Evolutionary conservation across 2,329 filamentous ascomycete genomes (phyloP).

Genomic region (Paraconiothyrium brasiliense): DNA sequence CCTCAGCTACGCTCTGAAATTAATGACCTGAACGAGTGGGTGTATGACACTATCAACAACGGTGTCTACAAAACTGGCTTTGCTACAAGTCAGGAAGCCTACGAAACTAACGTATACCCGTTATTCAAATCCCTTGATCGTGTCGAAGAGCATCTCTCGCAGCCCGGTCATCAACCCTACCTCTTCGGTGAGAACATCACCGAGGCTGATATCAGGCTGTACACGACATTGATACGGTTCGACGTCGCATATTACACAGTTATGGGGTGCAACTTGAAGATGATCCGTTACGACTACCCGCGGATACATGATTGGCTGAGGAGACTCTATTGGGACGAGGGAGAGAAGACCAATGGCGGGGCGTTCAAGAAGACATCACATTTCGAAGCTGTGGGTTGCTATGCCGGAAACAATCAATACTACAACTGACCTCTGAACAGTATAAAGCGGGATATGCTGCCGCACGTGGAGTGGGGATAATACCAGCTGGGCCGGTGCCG

Average conservation of each 20-base stretch:
- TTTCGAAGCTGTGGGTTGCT: slow-evolving; percentile 23
- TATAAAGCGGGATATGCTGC: slow-evolving; percentile 11
- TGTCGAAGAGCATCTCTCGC: slow-evolving; percentile 73
- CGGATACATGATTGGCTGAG: slow-evolving; percentile 81
- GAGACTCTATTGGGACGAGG: slow-evolving; percentile 78
- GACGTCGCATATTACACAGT: slow-evolving; percentile 62
- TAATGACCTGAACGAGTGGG: slow-evolving; percentile 82
- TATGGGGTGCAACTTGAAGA: slow-evolving; percentile 82
- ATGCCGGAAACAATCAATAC: no score
- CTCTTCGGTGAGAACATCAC: slow-evolving; percentile 80
- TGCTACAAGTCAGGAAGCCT: slow-evolving; percentile 82
- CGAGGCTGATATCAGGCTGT: slow-evolving; percentile 66
- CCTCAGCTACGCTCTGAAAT: slow-evolving; percentile 70
- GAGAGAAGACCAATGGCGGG: slow-evolving; percentile 32
- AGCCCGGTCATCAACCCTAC: slow-evolving; percentile 65
- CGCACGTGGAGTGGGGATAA: neutral
- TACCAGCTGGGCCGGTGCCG: slow-evolving; percentile 5
- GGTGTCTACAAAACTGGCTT: slow-evolving; percentile 74
- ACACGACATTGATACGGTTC: slow-evolving; percentile 69
- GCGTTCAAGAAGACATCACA: slow-evolving; percentile 37
- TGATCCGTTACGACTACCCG: slow-evolving; percentile 86
- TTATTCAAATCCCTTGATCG: slow-evolving; percentile 82
- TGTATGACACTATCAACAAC: slow-evolving; percentile 70
- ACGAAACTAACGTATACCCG: slow-evolving; percentile 74
- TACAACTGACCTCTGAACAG: neutral